Conservation (phyloP, 352 stramenopile genomes). For the Phytophthora rubi region DNA sequence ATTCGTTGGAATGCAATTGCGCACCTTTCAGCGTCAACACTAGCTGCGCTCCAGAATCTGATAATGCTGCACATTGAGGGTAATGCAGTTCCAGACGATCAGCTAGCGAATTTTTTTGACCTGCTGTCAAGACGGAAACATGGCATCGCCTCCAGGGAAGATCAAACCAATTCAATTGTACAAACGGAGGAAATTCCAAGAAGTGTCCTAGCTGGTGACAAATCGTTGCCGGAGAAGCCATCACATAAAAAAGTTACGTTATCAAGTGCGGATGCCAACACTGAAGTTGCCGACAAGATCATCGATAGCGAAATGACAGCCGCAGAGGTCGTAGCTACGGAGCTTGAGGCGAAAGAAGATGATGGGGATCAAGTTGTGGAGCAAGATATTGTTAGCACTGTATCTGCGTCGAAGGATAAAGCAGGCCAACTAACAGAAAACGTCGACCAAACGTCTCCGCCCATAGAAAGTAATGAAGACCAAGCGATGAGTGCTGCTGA, state of each 20-base stretch:
- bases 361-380: slow-evolving; percentile 15
- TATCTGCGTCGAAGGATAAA: slow-evolving; percentile 2
- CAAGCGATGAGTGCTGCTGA: slow-evolving; percentile 2
- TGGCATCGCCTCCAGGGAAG: background rate
- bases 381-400: background rate
- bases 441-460: background rate
- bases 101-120: slow-evolving; percentile 27
- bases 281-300: background rate
- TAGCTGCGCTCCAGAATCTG: slow-evolving; percentile 18
- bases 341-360: background rate
- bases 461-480: background rate
- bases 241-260: background rate
- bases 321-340: background rate
- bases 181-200: background rate
- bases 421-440: background rate
- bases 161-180: background rate
- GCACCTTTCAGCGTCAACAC: slow-evolving; percentile 8
- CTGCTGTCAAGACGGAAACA: slow-evolving; percentile 13
- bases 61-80: slow-evolving; percentile 28
- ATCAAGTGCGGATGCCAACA: background rate
- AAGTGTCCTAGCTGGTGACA: background rate
- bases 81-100: slow-evolving; percentile 31
- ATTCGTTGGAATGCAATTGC: slow-evolving; percentile 49
- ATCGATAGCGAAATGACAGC: background rate
- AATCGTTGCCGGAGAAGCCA: background rate